Evolutionary conservation across 2,329 filamentous ascomycete genomes (phyloP).

Genomic region (Verticillium dahliae): DNA sequence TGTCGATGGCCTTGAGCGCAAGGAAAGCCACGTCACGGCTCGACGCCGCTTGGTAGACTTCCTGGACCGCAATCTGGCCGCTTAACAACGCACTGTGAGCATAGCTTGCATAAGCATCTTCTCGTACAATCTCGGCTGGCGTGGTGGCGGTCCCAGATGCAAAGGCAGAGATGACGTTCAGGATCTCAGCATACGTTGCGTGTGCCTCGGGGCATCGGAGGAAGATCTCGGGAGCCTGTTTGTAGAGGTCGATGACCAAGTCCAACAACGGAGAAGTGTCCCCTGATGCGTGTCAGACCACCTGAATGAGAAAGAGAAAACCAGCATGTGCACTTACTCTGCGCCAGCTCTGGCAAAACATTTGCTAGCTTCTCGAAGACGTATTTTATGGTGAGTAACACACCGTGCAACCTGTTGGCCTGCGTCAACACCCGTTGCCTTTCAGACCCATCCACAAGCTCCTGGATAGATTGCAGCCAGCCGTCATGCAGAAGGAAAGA

Average conservation of each 20-base stretch:
- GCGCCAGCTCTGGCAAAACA: constrained; percentile 30
- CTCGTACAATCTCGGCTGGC: neutral
- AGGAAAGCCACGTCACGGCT: neutral
- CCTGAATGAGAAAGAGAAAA: neutral
- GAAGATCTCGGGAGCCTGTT: constrained; percentile 4
- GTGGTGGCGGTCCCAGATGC: neutral
- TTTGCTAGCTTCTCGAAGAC: constrained; percentile 47
- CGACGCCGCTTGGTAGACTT: constrained; percentile 24
- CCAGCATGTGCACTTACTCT: constrained; percentile 25
- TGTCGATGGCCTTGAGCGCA: neutral
- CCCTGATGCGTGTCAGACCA: constrained; percentile 14
- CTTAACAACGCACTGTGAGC: constrained; percentile 27
- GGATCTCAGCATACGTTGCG: constrained; percentile 38
- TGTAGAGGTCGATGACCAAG: constrained; percentile 16
- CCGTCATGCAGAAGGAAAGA: constrained; percentile 49
- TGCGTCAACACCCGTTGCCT: constrained; percentile 15
- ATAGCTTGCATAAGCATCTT: neutral
- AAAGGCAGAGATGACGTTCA: constrained; percentile 32
- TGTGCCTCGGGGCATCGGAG: constrained; percentile 30
- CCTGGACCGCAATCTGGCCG: constrained; percentile 28
- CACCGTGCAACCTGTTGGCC: constrained; percentile 53
- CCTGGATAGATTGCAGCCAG: constrained; percentile 35
- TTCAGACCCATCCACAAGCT: constrained; percentile 14
- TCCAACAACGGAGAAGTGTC: constrained; percentile 20
- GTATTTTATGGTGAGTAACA: constrained; percentile 49